These are phyloP conservation scores for Zymoseptoria ardabiliae DNA, from an alignment of 2,329 filamentous ascomycete genomes.

Conservation along the genomic window DNA sequence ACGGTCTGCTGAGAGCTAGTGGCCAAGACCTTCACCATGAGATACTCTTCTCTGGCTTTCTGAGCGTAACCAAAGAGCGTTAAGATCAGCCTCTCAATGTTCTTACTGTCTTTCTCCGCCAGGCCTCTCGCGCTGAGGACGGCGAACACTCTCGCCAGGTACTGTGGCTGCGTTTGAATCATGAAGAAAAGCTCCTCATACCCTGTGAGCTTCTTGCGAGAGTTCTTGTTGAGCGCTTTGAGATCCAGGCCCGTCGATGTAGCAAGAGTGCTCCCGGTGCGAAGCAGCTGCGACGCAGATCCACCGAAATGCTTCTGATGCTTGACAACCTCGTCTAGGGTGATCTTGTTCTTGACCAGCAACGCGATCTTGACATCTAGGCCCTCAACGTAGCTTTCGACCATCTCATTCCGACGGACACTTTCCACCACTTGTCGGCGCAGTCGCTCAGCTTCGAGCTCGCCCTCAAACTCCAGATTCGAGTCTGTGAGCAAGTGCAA, in stretches of 20 bases:
- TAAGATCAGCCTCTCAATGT: constrained; percentile 91
- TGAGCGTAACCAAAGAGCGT: constrained; percentile 94
- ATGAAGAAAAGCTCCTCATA: constrained; percentile 98
- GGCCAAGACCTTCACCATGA: constrained; percentile 79
- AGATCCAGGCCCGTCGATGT: constrained; percentile 81
- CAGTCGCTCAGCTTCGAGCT: constrained; percentile 91
- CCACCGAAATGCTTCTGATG: constrained; percentile 96
- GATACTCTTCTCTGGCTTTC: constrained; percentile 94
- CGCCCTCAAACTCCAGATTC: constrained; percentile 97
- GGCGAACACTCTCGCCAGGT: constrained; percentile 81
- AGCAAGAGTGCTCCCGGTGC: constrained; percentile 24
- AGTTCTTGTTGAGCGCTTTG: constrained; percentile 95
- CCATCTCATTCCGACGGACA: constrained; percentile 91
- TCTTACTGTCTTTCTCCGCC: constrained; percentile 84
- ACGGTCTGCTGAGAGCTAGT: constrained; percentile 81
- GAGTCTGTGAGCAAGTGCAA: constrained; percentile 96
- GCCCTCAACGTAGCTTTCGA: constrained; percentile 97
- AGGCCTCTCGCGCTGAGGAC: constrained; percentile 75
- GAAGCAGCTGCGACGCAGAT: constrained; percentile 27
- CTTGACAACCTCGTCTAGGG: constrained; percentile 90
- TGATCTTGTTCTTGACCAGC: constrained; percentile 99
- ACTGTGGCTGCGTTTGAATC: constrained; percentile 91
- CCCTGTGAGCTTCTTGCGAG: constrained; percentile 85
- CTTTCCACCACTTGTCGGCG: constrained; percentile 96
- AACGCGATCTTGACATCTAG: constrained; percentile 98